Percentiles rank a stretch among this genome's conserved stretches.
phyloP scores from a whole-genome alignment of 2,329 filamentous ascomycete genomes.

The Cryphonectria radicalis region DNA sequence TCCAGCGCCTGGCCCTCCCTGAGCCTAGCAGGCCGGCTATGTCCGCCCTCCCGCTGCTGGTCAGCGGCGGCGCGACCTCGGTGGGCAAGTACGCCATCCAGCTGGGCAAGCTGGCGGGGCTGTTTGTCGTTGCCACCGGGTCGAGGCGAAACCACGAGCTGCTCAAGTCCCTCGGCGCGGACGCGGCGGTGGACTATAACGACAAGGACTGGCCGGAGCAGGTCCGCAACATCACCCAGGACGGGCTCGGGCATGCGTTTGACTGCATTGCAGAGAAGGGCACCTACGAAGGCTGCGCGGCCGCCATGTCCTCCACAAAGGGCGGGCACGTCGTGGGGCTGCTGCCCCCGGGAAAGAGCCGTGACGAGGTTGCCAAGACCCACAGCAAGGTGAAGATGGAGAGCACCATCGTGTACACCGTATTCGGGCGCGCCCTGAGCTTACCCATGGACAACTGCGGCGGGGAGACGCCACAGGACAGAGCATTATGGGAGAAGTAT shows the following conservation, averaged over 20 bases:
- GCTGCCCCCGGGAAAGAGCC: slow-evolving; percentile 21
- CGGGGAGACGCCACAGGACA: slow-evolving; percentile 36
- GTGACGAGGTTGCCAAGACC: slow-evolving; percentile 30
- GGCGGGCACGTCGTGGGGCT: slow-evolving; percentile 33
- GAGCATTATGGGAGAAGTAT: slow-evolving; percentile 40
- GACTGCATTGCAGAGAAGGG: slow-evolving; percentile 38
- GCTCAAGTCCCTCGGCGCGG: slow-evolving; percentile 28
- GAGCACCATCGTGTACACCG: slow-evolving; percentile 40
- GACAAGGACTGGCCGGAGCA: slow-evolving; percentile 41
- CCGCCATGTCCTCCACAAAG: slow-evolving; percentile 37
- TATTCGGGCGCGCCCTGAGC: slow-evolving; percentile 36
- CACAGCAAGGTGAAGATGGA: slow-evolving; percentile 38
- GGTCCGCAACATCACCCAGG: slow-evolving; percentile 68
- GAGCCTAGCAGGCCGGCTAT: slow-evolving; percentile 38
- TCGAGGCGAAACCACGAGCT: slow-evolving; percentile 29
- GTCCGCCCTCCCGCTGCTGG: slow-evolving; percentile 37
- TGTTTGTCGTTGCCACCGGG: slow-evolving; percentile 30
- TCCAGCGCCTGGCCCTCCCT: slow-evolving; percentile 38
- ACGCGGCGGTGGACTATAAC: slow-evolving; percentile 29
- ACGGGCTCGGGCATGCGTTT: slow-evolving; percentile 46
- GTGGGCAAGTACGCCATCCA: slow-evolving; percentile 30
- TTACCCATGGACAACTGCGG: slow-evolving; percentile 38
- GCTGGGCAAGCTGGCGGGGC: slow-evolving; percentile 29
- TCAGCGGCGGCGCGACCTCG: slow-evolving; percentile 28
- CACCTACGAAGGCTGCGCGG: slow-evolving; percentile 32